Evolutionary conservation across 1,139 yeast genomes (phyloP).

Genomic region (Kurtzmaniella quercitrusa): DNA sequence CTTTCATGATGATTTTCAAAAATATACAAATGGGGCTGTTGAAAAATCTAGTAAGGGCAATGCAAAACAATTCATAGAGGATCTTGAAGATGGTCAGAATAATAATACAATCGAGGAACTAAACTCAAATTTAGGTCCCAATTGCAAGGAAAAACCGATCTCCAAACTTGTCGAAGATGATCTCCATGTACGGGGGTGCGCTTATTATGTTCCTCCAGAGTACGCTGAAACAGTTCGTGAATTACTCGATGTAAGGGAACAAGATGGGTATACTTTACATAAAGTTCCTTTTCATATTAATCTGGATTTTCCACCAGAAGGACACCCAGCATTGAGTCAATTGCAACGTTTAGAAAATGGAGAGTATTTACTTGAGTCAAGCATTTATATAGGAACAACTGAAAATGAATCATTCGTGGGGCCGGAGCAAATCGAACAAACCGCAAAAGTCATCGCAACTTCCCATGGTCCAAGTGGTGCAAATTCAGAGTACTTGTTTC

Average conservation of each 20-base stretch:
- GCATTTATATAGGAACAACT: conserved; percentile 79
- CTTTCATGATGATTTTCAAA: conserved; percentile 44
- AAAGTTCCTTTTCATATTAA: conserved; percentile 59
- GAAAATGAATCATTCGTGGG: conserved; percentile 82
- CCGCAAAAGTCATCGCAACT: conserved; percentile 57
- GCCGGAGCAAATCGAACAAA: conserved; percentile 55
- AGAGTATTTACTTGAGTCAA: conserved; percentile 48
- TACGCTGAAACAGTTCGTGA: conserved; percentile 57
- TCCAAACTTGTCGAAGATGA: conserved; percentile 37
- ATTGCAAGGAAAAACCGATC: neutral
- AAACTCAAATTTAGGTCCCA: too few relatives aligned
- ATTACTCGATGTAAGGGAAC: conserved; percentile 77
- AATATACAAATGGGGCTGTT: conserved; percentile 21
- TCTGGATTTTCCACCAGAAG: conserved; percentile 15
- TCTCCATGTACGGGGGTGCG: conserved; percentile 72
- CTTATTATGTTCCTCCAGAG: conserved; percentile 72
- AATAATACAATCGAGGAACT: too few relatives aligned
- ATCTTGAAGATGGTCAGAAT: conserved; percentile 8
- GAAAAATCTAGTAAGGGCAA: too few relatives aligned
- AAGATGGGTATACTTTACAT: conserved; percentile 80
- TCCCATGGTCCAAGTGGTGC: conserved; percentile 79
- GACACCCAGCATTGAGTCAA: conserved; percentile 9
- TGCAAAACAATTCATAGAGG: neutral
- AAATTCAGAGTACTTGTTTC: conserved; percentile 65
- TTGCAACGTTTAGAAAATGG: conserved; percentile 29